Evolutionary conservation across 768 basidiomycete genomes (phyloP), one percentile per base, ranked within the genome.

Genomic region (Pulveroboletus sp.): DNA sequence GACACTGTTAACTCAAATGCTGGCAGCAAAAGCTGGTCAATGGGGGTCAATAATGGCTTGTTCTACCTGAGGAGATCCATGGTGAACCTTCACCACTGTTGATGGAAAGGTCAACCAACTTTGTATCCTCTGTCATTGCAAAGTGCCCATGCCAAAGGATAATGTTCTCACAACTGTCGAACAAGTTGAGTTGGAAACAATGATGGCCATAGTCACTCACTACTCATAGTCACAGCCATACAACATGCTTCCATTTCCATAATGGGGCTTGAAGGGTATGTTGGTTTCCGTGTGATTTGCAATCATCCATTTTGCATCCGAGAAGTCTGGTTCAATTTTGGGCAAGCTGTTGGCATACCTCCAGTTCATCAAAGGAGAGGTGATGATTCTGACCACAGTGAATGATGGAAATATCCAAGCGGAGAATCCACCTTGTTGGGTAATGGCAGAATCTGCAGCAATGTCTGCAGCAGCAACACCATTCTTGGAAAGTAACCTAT

Each of bases 211-310:
- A n/a, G n/a, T 34, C 36, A 65, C 84, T 66, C 51, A 90, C 88
- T 83, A 93, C 49, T 82, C 86, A 64, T 93, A 93, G 65, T 92
- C 90, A 60, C 89, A 91, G 1, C 87, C 89, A 65, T 89, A 91
- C 24, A 93, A 68, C n/a, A 90, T 71, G 31, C 85, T 73, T 1
- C 86, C 86, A 53, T 89, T 85, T 1, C 86, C 86, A 54, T 85
- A 87, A 52, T 77, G 71, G 5, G 85, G 85, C 58, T 81, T 80
- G 42, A 73, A 73, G 2, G 86, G 84, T 49, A 85, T 82, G 55
- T 86, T 88, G 24, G 90, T 90, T 19, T 73, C 75, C n/a, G 76
- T 86, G 51, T 83, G 82, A 57, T 88, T 75, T 14, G 87, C 89
- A 47, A 74, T 58, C 9, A 72, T 73, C 89, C 89, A 93, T 4